A percentile compares a stretch with the other conserved stretches of the same genome.
Conservation (phyloP, 1,284 basidiomycete genomes). For the Pascua sp. region DNA sequence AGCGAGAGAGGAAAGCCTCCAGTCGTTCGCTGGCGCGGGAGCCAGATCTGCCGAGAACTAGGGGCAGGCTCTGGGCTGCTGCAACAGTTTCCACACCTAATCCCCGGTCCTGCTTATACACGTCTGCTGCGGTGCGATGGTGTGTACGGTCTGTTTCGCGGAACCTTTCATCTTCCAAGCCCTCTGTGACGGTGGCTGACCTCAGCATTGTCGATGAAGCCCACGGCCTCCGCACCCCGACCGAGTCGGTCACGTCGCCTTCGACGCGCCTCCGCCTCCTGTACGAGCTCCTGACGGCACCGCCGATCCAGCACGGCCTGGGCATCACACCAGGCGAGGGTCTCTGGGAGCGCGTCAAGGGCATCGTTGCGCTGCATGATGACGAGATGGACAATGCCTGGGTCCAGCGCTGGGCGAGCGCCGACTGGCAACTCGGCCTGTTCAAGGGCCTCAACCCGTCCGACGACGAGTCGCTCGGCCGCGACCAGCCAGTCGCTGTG, state of each 20-base stretch:
- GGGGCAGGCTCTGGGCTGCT: too few species aligned
- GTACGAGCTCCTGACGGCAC: constrained; percentile 68
- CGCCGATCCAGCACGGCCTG: constrained; percentile 67
- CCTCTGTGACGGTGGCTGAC: neutral
- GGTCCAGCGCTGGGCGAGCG: constrained; percentile 41
- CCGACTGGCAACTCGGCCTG: constrained; percentile 58
- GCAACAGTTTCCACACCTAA: too few species aligned
- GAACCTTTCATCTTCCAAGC: too few species aligned
- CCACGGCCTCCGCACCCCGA: constrained; percentile 59
- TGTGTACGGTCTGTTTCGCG: neutral
- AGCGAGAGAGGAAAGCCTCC: too few species aligned
- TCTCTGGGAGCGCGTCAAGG: constrained; percentile 74
- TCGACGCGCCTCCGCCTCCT: constrained; percentile 65
- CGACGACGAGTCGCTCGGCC: constrained; percentile 44
- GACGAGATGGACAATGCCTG: constrained; percentile 56
- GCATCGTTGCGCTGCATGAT: constrained; percentile 78
- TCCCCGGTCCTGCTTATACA: too few species aligned
- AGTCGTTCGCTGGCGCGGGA: too few species aligned
- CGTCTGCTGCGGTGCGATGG: neutral
- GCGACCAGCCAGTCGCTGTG: constrained; percentile 71
- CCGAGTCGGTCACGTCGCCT: constrained; percentile 57
- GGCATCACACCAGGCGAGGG: constrained; percentile 67
- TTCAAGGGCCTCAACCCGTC: constrained; percentile 54
- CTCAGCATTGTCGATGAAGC: constrained; percentile 25
- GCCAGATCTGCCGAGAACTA: too few species aligned